Conservation (phyloP, 345 rosid species). For the Pistacia integerrima region DNA sequence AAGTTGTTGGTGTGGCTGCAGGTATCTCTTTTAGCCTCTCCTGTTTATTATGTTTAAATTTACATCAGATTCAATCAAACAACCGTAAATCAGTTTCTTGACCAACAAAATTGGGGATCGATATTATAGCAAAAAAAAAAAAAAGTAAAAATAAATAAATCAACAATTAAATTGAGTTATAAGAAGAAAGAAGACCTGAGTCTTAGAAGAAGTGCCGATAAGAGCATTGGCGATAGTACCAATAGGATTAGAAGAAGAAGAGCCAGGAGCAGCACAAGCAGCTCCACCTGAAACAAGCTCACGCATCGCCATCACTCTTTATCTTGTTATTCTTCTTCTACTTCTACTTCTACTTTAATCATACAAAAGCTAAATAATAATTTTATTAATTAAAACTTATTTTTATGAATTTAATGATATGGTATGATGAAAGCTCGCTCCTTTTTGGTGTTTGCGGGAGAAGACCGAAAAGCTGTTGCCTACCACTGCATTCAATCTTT, state of each 20-base stretch:
- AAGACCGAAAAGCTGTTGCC: neutral
- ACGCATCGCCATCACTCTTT: constrained; percentile 82
- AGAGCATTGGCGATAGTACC: constrained; percentile 94
- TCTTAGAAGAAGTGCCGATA: constrained; percentile 88
- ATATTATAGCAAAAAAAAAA: neutral
- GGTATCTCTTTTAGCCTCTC: constrained; percentile 90
- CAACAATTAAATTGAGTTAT: neutral
- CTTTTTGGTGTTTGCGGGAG: neutral
- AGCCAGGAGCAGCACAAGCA: constrained; percentile 91
- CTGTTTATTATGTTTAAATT: constrained; percentile 37
- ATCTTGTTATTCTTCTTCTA: neutral
- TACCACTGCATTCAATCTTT: neutral
- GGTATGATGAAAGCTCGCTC: constrained; percentile 6
- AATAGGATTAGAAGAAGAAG: constrained; percentile 89
- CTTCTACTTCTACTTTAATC: too few relatives aligned
- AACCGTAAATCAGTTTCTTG: too few relatives aligned
- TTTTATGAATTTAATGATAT: neutral
- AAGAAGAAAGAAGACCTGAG: constrained; percentile 54
- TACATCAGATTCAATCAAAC: neutral
- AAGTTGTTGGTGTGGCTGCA: constrained; percentile 42
- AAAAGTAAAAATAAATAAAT: constrained; percentile 11
- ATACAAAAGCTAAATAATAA: too few relatives aligned
- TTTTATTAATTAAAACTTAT: too few relatives aligned
- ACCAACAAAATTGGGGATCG: neutral
- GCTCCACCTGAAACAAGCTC: constrained; percentile 96